Conservation (phyloP, 345 rosid species). For the Cardiospermum halicacabum region DNA sequence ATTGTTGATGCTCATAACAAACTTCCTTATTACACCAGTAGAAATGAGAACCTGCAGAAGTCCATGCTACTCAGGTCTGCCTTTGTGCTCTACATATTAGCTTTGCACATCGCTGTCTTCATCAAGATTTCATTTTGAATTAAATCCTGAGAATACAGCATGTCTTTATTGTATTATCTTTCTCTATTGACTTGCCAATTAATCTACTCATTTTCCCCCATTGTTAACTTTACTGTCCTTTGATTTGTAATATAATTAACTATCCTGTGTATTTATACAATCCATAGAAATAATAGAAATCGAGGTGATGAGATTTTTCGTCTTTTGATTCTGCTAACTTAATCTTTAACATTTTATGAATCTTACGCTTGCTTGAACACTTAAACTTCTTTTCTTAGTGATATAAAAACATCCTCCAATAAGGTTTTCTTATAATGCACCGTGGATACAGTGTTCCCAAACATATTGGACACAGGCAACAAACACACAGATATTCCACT, state of each 20-base stretch:
- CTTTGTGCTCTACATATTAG: slow-evolving; percentile 77
- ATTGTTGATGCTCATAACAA: slow-evolving; percentile 39
- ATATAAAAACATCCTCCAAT: neutral
- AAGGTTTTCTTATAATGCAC: neutral
- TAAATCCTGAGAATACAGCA: slow-evolving; percentile 19
- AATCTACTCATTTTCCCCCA: neutral
- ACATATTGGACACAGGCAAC: no score
- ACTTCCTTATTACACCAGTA: slow-evolving; percentile 50
- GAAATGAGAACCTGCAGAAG: slow-evolving; percentile 59
- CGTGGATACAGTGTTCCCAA: neutral
- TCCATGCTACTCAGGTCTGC: slow-evolving; percentile 77
- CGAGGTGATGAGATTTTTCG: neutral
- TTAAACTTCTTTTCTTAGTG: neutral
- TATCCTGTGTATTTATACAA: neutral
- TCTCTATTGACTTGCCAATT: neutral
- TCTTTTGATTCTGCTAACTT: no score
- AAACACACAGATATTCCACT: neutral
- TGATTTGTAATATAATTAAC: neutral
- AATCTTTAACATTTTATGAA: neutral
- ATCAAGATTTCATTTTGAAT: slow-evolving; percentile 83
- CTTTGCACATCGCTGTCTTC: slow-evolving; percentile 73
- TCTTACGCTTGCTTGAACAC: neutral
- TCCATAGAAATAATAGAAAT: neutral
- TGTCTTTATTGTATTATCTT: slow-evolving; percentile 2
- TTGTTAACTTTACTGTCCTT: neutral